Conservation (phyloP, 2,329 filamentous ascomycete genomes). For the Microdochium paspali region DNA sequence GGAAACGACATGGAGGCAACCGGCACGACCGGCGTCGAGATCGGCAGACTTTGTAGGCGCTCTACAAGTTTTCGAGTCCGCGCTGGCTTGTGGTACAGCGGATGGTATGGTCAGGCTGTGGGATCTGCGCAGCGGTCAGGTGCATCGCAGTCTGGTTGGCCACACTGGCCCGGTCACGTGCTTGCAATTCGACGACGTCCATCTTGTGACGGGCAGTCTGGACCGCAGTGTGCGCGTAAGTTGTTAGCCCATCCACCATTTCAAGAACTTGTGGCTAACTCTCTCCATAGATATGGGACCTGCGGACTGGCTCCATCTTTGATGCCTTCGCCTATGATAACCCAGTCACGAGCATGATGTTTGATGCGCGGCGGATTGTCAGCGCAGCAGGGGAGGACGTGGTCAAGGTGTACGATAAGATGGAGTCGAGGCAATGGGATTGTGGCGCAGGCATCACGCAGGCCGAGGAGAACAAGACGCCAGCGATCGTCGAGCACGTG, state of each 20-base stretch:
- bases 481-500: conserved; percentile 71
- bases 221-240: conserved; percentile 91
- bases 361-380: conserved; percentile 83
- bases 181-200: conserved; percentile 91
- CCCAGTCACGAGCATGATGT: conserved; percentile 93
- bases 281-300: conserved; percentile 82
- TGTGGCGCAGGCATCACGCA: conserved; percentile 75
- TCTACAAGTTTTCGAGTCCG: conserved; percentile 90
- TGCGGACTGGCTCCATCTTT: conserved; percentile 88
- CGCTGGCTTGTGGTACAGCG: conserved; percentile 89
- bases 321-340: conserved; percentile 95
- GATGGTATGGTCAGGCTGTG: conserved; percentile 95
- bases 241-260: conserved; percentile 12
- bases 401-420: conserved; percentile 97
- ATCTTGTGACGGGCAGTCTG: conserved; percentile 84
- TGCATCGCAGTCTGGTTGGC: conserved; percentile 91
- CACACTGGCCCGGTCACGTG: conserved; percentile 93
- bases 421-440: conserved; percentile 92
- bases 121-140: conserved; percentile 93
- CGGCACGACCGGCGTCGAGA: conserved; percentile 53
- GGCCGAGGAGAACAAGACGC: conserved; percentile 53
- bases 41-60: conserved; percentile 89
- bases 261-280: conserved; percentile 16
- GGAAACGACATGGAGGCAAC: conserved; percentile 63
- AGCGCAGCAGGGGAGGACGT: conserved; percentile 85